Evolutionary conservation across 768 basidiomycete species (phyloP).

Genomic region (Russula griseocarnosa): DNA sequence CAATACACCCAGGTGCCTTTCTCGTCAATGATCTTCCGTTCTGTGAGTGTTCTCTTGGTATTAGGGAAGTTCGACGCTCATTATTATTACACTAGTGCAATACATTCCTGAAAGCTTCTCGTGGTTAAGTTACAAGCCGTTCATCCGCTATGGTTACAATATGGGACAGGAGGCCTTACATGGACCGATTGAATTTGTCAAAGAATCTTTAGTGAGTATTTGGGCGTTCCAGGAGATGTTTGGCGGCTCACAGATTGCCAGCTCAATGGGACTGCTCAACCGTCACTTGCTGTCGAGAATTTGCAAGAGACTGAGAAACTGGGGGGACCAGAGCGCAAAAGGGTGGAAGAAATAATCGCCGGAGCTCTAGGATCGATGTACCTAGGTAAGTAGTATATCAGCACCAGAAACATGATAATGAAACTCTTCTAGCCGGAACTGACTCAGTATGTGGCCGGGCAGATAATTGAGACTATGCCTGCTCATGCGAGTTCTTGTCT

Average conservation of each 20-base stretch:
- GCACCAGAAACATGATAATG: neutral
- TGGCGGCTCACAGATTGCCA: neutral
- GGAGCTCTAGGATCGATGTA: neutral
- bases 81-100: neutral
- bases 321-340: neutral
- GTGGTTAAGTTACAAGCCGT: conserved; percentile 13
- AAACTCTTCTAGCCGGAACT: neutral
- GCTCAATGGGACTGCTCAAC: neutral
- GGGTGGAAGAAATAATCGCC: neutral
- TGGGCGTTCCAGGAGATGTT: no score
- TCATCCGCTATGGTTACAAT: neutral
- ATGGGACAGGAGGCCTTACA: neutral
- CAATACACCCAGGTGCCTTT: conserved; percentile 2
- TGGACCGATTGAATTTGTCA: conserved; percentile 5
- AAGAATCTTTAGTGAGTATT: conserved; percentile 1
- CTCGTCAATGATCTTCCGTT: conserved; percentile 19
- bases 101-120: conserved; percentile 12
- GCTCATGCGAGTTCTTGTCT: neutral
- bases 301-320: neutral
- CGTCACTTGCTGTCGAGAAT: neutral
- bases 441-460: neutral
- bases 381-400: neutral
- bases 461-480: neutral
- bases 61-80: no score
- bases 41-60: neutral